Evolutionary conservation across 129 eudicot species (phyloP).

Genomic region (Flaveria sonorensis): DNA sequence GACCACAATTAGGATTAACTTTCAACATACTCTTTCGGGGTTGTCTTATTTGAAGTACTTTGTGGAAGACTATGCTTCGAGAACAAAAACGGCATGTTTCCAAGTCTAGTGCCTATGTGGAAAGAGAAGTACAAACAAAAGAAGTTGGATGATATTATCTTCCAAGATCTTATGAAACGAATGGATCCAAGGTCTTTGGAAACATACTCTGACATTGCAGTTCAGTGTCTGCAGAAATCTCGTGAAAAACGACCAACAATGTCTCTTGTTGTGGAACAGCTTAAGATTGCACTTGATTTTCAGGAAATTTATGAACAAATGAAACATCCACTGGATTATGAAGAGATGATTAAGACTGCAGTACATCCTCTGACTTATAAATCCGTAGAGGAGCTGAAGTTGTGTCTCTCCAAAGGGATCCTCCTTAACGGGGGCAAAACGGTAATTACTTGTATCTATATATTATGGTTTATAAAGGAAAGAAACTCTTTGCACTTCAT

Average conservation of each 20-base stretch:
- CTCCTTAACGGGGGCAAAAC: background rate
- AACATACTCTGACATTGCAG: constrained; percentile 16
- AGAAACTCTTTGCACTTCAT: background rate
- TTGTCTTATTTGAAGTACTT: constrained; percentile 18
- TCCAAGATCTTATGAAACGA: background rate
- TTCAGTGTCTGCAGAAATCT: background rate
- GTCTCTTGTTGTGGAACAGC: constrained; percentile 5
- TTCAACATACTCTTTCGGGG: constrained; percentile 31
- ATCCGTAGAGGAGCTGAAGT: background rate
- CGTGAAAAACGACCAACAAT: constrained; percentile 24
- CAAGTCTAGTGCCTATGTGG: constrained; percentile 8
- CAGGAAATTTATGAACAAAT: background rate
- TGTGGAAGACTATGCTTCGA: constrained; percentile 15
- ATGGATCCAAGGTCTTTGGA: constrained; percentile 15
- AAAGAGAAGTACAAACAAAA: constrained; percentile 4
- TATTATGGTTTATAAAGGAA: background rate
- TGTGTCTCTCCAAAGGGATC: constrained; percentile 19
- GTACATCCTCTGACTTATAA: background rate
- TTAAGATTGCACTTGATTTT: constrained; percentile 8
- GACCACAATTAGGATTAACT: too few species aligned
- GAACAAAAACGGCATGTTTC: background rate
- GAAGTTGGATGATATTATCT: background rate
- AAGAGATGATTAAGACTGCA: background rate
- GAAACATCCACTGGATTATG: background rate
- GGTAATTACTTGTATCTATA: constrained; percentile 10